Conservation (phyloP, 257 asterid species). For the Euphrasia confusa region DNA sequence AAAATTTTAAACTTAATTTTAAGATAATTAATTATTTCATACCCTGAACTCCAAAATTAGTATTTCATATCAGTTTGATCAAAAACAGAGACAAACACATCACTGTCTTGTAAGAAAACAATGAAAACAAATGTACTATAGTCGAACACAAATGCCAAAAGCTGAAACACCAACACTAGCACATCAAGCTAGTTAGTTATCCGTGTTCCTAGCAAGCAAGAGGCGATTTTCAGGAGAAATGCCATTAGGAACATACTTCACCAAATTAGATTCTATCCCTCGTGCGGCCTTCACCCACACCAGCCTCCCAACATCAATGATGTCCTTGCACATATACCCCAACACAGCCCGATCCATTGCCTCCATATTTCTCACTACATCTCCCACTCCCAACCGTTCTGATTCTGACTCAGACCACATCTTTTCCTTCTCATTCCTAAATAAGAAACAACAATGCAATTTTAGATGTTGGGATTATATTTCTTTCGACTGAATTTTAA, state of each 20-base stretch:
- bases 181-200: too few relatives aligned
- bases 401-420: conserved; percentile 23
- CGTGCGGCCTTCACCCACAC: conserved; percentile 54
- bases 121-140: background rate
- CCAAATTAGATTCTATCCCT: conserved; percentile 51
- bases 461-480: background rate
- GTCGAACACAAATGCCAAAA: background rate
- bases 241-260: conserved; percentile 62
- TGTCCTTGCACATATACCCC: conserved; percentile 95
- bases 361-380: conserved; percentile 54
- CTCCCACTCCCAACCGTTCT: conserved; percentile 45
- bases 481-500: background rate
- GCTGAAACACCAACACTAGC: background rate
- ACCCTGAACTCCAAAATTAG: too few relatives aligned
- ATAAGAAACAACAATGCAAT: background rate
- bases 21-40: too few relatives aligned
- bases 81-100: background rate
- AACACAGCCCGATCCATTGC: conserved; percentile 56
- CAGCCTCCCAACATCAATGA: conserved; percentile 70
- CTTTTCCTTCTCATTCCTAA: conserved; percentile 37
- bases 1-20: too few relatives aligned
- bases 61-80: too few relatives aligned
- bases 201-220: conserved; percentile 47
- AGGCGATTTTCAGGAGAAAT: conserved; percentile 87
- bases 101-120: background rate